Conservation (phyloP, 306 rosid species). For the Cicer judaicum region DNA sequence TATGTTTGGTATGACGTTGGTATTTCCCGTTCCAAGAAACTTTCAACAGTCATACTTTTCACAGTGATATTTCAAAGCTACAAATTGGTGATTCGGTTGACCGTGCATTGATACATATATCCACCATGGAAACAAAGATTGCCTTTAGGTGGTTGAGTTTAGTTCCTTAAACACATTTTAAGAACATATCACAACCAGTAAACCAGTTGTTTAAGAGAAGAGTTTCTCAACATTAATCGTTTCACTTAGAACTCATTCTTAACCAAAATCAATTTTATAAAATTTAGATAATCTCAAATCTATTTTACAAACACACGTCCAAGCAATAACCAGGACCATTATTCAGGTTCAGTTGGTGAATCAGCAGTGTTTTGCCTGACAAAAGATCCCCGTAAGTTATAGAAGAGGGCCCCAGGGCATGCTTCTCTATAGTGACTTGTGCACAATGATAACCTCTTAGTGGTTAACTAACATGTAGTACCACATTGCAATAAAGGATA, state of each 20-base stretch:
- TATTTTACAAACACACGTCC: neutral
- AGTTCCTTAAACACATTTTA: slow-evolving; percentile 35
- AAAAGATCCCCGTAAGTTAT: slow-evolving; percentile 2
- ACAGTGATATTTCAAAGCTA: too few relatives aligned
- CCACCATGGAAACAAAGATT: too few relatives aligned
- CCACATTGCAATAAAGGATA: slow-evolving; percentile 31
- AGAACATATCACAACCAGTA: slow-evolving; percentile 2
- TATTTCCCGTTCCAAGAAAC: too few relatives aligned
- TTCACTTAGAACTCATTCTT: neutral
- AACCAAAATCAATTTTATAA: neutral
- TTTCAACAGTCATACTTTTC: too few relatives aligned
- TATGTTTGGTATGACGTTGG: too few relatives aligned
- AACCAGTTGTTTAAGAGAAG: neutral
- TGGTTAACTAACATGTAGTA: slow-evolving; percentile 40
- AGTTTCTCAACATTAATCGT: neutral
- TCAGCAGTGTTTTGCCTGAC: slow-evolving; percentile 17
- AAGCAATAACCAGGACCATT: slow-evolving; percentile 34
- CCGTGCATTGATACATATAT: too few relatives aligned
- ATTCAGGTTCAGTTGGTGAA: slow-evolving; percentile 37
- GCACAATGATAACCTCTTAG: slow-evolving; percentile 27
- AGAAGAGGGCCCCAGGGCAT: slow-evolving; percentile 39
- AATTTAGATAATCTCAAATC: neutral
- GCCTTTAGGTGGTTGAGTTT: neutral
- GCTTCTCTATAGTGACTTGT: slow-evolving; percentile 35
- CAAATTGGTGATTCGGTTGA: too few relatives aligned